Conservation (phyloP, 1,139 yeast genomes). For the Pneumocystis jirovecii region DNA sequence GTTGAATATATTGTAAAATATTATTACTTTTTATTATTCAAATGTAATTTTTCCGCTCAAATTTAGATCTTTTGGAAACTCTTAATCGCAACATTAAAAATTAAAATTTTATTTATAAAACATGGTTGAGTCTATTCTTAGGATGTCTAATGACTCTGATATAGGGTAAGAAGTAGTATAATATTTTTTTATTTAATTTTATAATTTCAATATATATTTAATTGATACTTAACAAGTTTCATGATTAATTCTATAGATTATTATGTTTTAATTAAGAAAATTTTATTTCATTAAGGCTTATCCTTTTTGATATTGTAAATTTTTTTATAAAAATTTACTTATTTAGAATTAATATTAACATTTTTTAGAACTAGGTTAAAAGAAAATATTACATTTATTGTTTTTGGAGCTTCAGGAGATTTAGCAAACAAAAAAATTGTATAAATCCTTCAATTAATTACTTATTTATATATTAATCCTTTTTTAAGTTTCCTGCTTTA, state of each 20-base stretch:
- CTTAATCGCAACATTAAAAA: not conserved
- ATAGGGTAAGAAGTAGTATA: not conserved
- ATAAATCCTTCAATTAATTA: conserved; percentile 45
- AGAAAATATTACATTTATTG: conserved; percentile 35
- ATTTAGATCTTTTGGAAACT: not conserved
- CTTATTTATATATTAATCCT: not conserved
- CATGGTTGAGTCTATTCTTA: not conserved
- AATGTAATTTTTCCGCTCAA: not conserved
- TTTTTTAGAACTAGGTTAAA: not conserved
- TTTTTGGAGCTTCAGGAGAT: conserved; percentile 95
- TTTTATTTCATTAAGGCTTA: not conserved
- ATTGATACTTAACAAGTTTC: not conserved
- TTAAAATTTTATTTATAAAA: not conserved
- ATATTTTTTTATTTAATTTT: not conserved
- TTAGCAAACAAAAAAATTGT: conserved; percentile 87
- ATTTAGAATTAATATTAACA: not conserved
- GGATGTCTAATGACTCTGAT: not conserved
- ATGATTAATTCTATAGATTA: not conserved
- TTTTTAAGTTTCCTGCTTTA: conserved; percentile 28
- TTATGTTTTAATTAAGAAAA: not conserved
- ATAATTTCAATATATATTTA: not conserved
- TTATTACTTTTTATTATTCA: not conserved
- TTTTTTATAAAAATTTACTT: not conserved
- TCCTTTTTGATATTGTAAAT: not conserved
- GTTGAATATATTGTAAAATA: not conserved